phyloP scores from a whole-genome alignment of 345 rosid species.

The Draba incana region DNA sequence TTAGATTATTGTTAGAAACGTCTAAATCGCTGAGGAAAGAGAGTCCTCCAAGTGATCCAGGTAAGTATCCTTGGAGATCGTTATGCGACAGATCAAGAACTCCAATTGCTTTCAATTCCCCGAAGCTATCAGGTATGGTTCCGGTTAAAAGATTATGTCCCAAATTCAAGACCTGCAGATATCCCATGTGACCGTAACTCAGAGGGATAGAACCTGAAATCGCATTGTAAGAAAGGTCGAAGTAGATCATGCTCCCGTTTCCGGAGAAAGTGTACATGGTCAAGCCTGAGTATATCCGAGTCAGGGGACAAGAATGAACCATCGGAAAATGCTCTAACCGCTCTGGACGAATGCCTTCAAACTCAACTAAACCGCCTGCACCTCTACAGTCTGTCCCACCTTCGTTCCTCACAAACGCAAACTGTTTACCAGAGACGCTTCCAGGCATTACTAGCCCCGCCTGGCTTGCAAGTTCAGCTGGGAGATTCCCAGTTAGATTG shows the following conservation, averaged over 20 bases:
- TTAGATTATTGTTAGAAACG: conserved; percentile 72
- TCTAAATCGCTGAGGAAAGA: conserved; percentile 66
- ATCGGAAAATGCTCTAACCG: conserved; percentile 74
- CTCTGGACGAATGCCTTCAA: conserved; percentile 73
- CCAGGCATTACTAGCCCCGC: conserved; percentile 74
- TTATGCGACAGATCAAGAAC: conserved; percentile 88
- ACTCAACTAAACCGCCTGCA: conserved; percentile 94
- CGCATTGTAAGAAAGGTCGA: conserved; percentile 80
- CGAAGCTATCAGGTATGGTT: conserved; percentile 71
- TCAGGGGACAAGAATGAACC: conserved; percentile 83
- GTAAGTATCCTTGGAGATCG: conserved; percentile 64
- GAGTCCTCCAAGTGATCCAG: conserved; percentile 61
- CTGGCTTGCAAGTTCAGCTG: conserved; percentile 68
- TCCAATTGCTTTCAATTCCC: conserved; percentile 72
- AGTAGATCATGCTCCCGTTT: conserved; percentile 88
- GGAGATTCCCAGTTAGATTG: conserved; percentile 59
- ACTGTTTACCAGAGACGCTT: conserved; percentile 83
- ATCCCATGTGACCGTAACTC: conserved; percentile 61
- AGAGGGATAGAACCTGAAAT: conserved; percentile 73
- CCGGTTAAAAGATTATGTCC: conserved; percentile 83
- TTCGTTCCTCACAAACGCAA: conserved; percentile 92
- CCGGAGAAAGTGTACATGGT: conserved; percentile 66
- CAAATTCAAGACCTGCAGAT: conserved; percentile 84
- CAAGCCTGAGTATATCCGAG: conserved; percentile 81
- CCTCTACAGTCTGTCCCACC: conserved; percentile 96